These are phyloP conservation scores for Leucogyrophana mollusca DNA, from an alignment of 768 basidiomycete species.

Conservation along the genomic window DNA sequence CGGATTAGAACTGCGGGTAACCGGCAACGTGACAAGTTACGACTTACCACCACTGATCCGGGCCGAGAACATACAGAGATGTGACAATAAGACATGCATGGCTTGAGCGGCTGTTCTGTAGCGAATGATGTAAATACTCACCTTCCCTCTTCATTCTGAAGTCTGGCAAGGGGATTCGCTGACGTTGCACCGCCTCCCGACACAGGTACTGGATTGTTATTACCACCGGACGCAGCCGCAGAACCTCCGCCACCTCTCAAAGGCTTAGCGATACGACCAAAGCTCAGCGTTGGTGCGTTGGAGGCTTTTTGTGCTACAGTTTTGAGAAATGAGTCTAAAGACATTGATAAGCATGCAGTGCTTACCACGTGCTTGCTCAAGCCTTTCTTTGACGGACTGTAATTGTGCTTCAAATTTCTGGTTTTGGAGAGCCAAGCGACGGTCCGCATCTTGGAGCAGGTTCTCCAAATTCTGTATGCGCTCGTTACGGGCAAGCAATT, in stretches of 20 bases:
- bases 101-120: conserved; percentile 11
- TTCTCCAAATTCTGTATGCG: conserved; percentile 96
- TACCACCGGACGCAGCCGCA: conserved; percentile 34
- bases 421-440: conserved; percentile 87
- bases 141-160: conserved; percentile 83
- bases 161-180: conserved; percentile 62
- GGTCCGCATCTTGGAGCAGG: conserved; percentile 90
- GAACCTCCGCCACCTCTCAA: conserved; percentile 88
- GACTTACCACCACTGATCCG: conserved; percentile 34
- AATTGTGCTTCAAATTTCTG: conserved; percentile 94
- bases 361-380: conserved; percentile 91
- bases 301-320: conserved; percentile 70
- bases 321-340: conserved; percentile 29
- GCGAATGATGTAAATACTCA: conserved; percentile 35
- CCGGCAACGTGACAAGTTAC: conserved; percentile 6
- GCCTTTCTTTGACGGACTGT: conserved; percentile 85
- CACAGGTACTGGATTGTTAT: conserved; percentile 39
- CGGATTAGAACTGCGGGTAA: neutral
- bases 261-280: conserved; percentile 96
- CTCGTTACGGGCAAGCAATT: conserved; percentile 93
- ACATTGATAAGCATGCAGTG: conserved; percentile 13
- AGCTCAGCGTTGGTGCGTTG: conserved; percentile 68
- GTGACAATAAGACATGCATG: conserved; percentile 12
- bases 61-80: conserved; percentile 17
- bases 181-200: conserved; percentile 43